Conservation (phyloP, 192 early-diverging fungal species). For the Phlyctochytrium bullatum region DNA sequence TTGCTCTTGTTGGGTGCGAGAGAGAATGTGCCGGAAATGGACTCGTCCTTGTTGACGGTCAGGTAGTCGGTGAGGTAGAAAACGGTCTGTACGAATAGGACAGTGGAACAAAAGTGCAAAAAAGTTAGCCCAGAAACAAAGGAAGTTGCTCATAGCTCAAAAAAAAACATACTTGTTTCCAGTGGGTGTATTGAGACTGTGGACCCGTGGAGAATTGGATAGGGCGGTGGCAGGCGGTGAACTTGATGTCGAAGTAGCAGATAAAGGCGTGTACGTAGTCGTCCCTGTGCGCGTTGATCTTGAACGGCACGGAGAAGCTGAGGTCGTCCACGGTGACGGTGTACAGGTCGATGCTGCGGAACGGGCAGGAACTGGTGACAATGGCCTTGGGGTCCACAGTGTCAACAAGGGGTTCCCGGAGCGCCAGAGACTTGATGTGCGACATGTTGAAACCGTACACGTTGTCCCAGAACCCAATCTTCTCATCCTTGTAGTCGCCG, state of each 20-base stretch:
- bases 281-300: slow-evolving; percentile 69
- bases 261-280: slow-evolving; percentile 94
- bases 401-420: slow-evolving; percentile 94
- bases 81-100: slow-evolving; percentile 63
- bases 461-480: slow-evolving; percentile 88
- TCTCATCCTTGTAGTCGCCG: slow-evolving; percentile 89
- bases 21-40: slow-evolving; percentile 64
- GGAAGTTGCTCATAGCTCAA: background rate
- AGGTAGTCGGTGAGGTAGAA: slow-evolving; percentile 82
- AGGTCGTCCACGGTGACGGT: slow-evolving; percentile 89
- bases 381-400: slow-evolving; percentile 84
- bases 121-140: no score
- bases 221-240: slow-evolving; percentile 87
- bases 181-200: slow-evolving; percentile 91
- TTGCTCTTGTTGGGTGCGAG: slow-evolving; percentile 77
- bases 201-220: slow-evolving; percentile 78
- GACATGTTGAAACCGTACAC: slow-evolving; percentile 99
- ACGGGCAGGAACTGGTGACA: slow-evolving; percentile 71
- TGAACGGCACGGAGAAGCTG: slow-evolving; percentile 80
- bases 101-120: no score
- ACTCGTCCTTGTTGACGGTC: slow-evolving; percentile 72
- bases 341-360: slow-evolving; percentile 78
- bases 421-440: slow-evolving; percentile 82
- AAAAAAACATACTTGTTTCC: slow-evolving; percentile 77
- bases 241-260: slow-evolving; percentile 95